A percentile compares a stretch with the other conserved stretches of the same genome.
These are phyloP conservation scores for Phytophthora ramorum DNA, from an alignment of 352 stramenopile genomes.

Conservation along the genomic window DNA sequence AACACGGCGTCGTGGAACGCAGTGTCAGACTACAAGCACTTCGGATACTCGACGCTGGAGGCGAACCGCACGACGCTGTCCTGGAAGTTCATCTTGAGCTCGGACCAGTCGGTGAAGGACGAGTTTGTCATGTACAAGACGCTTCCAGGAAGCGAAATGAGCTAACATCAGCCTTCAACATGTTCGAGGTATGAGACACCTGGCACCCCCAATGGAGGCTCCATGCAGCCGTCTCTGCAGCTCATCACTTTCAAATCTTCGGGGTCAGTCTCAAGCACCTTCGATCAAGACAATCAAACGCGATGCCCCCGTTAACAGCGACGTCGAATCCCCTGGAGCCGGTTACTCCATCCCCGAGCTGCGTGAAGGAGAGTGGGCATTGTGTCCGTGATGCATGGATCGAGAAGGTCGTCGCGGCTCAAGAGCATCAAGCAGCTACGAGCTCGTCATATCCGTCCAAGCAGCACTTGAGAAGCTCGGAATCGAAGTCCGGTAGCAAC, in stretches of 20 bases:
- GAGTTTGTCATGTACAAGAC: conserved; percentile 48
- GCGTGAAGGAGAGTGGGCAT: not conserved
- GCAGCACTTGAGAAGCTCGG: not conserved
- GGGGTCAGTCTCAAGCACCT: conserved; percentile 1
- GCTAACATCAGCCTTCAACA: conserved; percentile 16
- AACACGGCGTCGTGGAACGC: conserved; percentile 53
- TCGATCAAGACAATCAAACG: not conserved
- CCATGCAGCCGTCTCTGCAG: conserved; percentile 6
- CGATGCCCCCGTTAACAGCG: conserved; percentile 22
- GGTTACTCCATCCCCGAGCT: conserved; percentile 6
- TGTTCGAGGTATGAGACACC: conserved; percentile 19
- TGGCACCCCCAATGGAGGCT: conserved; percentile 1
- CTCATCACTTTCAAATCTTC: conserved; percentile 32
- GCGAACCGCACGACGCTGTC: conserved; percentile 39
- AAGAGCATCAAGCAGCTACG: not conserved
- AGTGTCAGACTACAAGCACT: conserved; percentile 47
- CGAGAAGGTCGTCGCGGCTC: conserved; percentile 21
- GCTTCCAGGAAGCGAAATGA: not conserved
- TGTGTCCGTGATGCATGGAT: conserved; percentile 15
- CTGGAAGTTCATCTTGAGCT: conserved; percentile 43
- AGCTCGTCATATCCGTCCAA: not conserved
- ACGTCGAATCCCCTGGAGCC: conserved; percentile 17
- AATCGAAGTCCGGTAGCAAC: not conserved
- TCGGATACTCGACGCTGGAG: conserved; percentile 50
- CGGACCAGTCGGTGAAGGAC: conserved; percentile 39